Conservation (phyloP, 169 alveolate species). For the Plasmodium malariae region DNA sequence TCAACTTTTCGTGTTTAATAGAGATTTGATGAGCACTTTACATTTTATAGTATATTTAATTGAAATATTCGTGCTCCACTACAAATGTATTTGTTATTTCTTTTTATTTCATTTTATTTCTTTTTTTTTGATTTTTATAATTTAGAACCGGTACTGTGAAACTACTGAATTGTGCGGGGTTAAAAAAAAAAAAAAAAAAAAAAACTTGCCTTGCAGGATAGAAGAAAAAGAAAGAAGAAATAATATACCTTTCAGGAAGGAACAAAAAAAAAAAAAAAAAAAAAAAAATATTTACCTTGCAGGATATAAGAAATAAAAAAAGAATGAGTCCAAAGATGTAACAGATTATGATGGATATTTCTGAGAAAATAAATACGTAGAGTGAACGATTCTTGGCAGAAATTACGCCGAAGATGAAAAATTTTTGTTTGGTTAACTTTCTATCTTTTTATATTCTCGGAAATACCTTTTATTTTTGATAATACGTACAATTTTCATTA, state of each 20-base stretch:
- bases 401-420: not conserved
- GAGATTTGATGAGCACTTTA: too few species aligned
- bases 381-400: not conserved
- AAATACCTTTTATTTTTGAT: not conserved
- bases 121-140: not conserved
- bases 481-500: not conserved
- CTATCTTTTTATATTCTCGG: too few species aligned
- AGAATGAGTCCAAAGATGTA: not conserved
- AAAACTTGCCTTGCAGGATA: slow-evolving; percentile 27
- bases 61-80: too few species aligned
- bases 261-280: too few species aligned
- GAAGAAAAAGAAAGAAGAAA: slow-evolving; percentile 1
- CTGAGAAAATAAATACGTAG: not conserved
- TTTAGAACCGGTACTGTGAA: slow-evolving; percentile 65
- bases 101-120: not conserved
- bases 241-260: not conserved
- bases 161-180: slow-evolving; percentile 49
- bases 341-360: too few species aligned
- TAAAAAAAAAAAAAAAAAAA: slow-evolving; percentile 63
- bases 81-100: not conserved
- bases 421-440: too few species aligned
- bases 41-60: too few species aligned
- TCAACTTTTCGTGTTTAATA: too few species aligned
- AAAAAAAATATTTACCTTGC: not conserved
- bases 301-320: too few species aligned